phyloP scores from a whole-genome alignment of 352 stramenopile species.

The Globisporangium nunn region DNA sequence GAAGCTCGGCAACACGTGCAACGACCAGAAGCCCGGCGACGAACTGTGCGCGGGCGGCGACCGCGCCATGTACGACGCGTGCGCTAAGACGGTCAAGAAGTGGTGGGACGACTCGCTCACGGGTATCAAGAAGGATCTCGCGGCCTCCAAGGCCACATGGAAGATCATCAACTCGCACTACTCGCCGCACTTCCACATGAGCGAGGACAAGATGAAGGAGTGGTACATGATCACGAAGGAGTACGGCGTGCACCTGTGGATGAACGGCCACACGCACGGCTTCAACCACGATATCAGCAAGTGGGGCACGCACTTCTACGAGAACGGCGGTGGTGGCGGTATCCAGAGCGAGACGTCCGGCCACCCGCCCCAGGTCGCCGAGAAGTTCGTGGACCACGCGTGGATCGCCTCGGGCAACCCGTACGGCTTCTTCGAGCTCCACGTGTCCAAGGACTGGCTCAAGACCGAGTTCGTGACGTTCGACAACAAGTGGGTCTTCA shows the following conservation, averaged over 20 bases:
- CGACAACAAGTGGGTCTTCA: constrained; percentile 75
- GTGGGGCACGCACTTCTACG: constrained; percentile 85
- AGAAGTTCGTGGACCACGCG: constrained; percentile 75
- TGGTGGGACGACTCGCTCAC: constrained; percentile 75
- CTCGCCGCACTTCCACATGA: constrained; percentile 88
- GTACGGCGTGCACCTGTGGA: constrained; percentile 63
- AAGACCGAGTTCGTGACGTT: constrained; percentile 82
- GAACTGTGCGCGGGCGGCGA: constrained; percentile 64
- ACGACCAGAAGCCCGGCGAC: constrained; percentile 52
- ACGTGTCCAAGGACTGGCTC: constrained; percentile 83
- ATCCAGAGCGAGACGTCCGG: constrained; percentile 85
- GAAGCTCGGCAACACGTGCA: constrained; percentile 60
- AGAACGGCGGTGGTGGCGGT: constrained; percentile 80
- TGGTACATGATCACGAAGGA: constrained; percentile 85
- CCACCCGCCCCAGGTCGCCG: constrained; percentile 52
- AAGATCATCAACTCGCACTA: constrained; percentile 89
- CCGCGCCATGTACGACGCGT: constrained; percentile 71
- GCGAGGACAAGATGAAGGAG: constrained; percentile 82
- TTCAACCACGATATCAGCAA: constrained; percentile 85
- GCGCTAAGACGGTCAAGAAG: constrained; percentile 58
- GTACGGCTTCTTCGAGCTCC: constrained; percentile 83
- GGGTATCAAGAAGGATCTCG: constrained; percentile 64
- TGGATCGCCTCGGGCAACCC: constrained; percentile 77
- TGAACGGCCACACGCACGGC: constrained; percentile 83
- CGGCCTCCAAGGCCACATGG: constrained; percentile 67